phyloP scores from a whole-genome alignment of 768 basidiomycete species.

The Termitomyces sp. region DNA sequence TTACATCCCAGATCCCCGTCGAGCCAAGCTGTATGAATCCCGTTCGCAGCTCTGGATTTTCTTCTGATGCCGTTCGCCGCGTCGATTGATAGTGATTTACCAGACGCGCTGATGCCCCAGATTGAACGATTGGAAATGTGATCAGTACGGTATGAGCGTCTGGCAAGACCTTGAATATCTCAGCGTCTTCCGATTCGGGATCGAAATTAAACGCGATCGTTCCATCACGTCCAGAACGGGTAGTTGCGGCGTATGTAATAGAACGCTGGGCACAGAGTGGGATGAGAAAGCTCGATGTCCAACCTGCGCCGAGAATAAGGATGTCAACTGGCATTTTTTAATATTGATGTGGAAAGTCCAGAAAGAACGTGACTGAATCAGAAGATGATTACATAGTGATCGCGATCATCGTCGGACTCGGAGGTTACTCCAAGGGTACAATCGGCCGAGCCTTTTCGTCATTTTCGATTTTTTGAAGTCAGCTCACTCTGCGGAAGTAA shows the following conservation, averaged over 20 bases:
- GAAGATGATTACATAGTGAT: neutral
- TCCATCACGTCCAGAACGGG: constrained; percentile 40
- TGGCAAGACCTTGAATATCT: constrained; percentile 42
- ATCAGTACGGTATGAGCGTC: constrained; percentile 50
- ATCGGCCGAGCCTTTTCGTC: no score
- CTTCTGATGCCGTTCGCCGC: constrained; percentile 18
- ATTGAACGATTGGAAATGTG: constrained; percentile 45
- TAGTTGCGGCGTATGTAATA: constrained; percentile 45
- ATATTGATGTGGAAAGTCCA: neutral
- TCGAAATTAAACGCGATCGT: constrained; percentile 56
- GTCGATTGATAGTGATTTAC: constrained; percentile 39
- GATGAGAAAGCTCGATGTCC: constrained; percentile 57
- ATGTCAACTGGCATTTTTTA: constrained; percentile 32
- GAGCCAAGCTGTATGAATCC: constrained; percentile 59
- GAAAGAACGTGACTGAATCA: neutral
- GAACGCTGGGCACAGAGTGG: constrained; percentile 38
- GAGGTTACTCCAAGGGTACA: no score
- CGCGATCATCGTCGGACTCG: no score
- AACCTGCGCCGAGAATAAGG: constrained; percentile 62
- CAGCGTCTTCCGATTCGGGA: constrained; percentile 36
- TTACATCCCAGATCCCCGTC: constrained; percentile 57
- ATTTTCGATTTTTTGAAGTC: no score
- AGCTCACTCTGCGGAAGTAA: no score
- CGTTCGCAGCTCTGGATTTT: constrained; percentile 10
- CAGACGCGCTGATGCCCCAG: constrained; percentile 41